A percentile compares a stretch with the other conserved stretches of the same genome.
These are phyloP conservation scores for Groenewaldozyma sp. DNA, from an alignment of 1,139 yeast genomes.

Conservation along the genomic window DNA sequence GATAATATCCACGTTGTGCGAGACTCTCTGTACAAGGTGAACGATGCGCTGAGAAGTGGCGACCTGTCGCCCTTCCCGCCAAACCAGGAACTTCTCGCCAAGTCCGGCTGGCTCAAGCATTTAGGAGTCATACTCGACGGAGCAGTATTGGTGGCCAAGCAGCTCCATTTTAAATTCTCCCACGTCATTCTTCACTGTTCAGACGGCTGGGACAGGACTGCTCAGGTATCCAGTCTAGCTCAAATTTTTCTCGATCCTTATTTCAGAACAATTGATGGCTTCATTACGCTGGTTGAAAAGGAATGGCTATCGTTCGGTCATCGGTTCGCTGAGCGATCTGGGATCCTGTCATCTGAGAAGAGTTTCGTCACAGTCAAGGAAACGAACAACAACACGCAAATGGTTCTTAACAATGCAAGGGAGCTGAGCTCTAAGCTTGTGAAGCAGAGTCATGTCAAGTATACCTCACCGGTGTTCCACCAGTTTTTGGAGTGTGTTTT, in stretches of 20 bases:
- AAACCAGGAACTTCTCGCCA: slow-evolving; percentile 40
- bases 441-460: slow-evolving; percentile 36
- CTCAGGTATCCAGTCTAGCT: slow-evolving; percentile 77
- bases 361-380: slow-evolving; percentile 22
- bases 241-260: slow-evolving; percentile 88
- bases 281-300: slow-evolving; percentile 75
- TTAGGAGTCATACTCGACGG: slow-evolving; percentile 62
- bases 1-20: slow-evolving; percentile 95
- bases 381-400: slow-evolving; percentile 26
- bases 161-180: slow-evolving; percentile 71
- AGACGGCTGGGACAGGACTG: slow-evolving; percentile 97
- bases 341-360: slow-evolving; percentile 34
- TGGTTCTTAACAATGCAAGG: slow-evolving; percentile 25
- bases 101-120: slow-evolving; percentile 75
- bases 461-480: slow-evolving; percentile 83
- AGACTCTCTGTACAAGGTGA: slow-evolving; percentile 61
- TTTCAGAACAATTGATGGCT: slow-evolving; percentile 79
- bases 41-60: slow-evolving; percentile 55
- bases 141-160: slow-evolving; percentile 68
- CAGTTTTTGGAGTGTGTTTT: slow-evolving; percentile 87
- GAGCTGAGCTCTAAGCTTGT: slow-evolving; percentile 26
- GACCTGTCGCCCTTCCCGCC: slow-evolving; percentile 47
- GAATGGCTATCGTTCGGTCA: slow-evolving; percentile 97
- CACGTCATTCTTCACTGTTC: slow-evolving; percentile 88
- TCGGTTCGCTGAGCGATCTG: slow-evolving; percentile 74